Percentiles rank a stretch among this genome's conserved stretches.
Evolutionary conservation across 495 filamentous ascomycete species (phyloP).

Genomic region (Friedmanniomyces endolithicus): DNA sequence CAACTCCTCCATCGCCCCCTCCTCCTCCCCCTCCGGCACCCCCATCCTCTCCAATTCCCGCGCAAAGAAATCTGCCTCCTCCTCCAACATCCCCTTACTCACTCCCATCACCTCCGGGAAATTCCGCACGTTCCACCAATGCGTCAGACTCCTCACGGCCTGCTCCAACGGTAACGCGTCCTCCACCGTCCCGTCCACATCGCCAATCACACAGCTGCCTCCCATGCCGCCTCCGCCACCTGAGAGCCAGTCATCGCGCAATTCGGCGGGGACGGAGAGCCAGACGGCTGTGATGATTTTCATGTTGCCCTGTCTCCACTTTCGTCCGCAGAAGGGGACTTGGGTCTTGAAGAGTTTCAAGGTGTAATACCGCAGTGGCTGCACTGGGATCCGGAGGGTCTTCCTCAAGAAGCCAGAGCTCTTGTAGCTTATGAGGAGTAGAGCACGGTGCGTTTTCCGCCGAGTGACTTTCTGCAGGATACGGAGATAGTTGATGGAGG

Average conservation of each 20-base stretch:
- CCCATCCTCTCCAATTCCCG: constrained; percentile 77
- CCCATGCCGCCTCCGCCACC: constrained; percentile 40
- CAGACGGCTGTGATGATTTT: constrained; percentile 95
- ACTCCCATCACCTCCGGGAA: constrained; percentile 75
- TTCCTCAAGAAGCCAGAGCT: constrained; percentile 79
- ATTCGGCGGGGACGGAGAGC: constrained; percentile 78
- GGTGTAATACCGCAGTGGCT: constrained; percentile 76
- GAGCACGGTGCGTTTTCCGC: constrained; percentile 81
- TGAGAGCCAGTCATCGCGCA: constrained; percentile 89
- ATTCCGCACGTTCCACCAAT: constrained; percentile 78
- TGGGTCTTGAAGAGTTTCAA: constrained; percentile 97
- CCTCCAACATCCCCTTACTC: constrained; percentile 48
- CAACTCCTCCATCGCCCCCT: constrained; percentile 4
- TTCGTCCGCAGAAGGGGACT: constrained; percentile 92
- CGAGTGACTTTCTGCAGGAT: constrained; percentile 96
- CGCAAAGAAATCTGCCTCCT: constrained; percentile 75
- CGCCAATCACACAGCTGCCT: constrained; percentile 26
- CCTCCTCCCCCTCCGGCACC: neutral
- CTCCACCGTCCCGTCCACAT: constrained; percentile 85
- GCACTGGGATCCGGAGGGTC: constrained; percentile 78
- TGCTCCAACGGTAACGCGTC: constrained; percentile 84
- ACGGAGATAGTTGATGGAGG: constrained; percentile 82
- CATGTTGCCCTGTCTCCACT: constrained; percentile 98
- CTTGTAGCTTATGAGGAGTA: constrained; percentile 90
- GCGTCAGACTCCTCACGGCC: constrained; percentile 69